Conservation (phyloP, 805 yeast genomes). For the Ogataea saltuana region DNA sequence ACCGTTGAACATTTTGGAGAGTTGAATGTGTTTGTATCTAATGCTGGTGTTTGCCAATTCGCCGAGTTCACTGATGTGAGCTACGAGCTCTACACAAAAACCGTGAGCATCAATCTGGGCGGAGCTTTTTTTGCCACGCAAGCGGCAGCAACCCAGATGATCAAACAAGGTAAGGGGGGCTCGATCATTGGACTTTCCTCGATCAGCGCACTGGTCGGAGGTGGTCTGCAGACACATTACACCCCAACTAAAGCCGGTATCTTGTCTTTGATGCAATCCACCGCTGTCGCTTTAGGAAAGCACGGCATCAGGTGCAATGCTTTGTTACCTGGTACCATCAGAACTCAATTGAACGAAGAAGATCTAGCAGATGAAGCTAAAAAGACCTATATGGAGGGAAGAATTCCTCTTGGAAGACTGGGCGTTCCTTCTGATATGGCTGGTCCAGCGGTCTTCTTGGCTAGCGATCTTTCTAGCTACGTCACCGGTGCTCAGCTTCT, state of each 20-base stretch:
- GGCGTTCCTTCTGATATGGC: constrained; percentile 41
- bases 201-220: constrained; percentile 48
- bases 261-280: constrained; percentile 44
- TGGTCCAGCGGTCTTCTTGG: constrained; percentile 45
- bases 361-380: constrained; percentile 40
- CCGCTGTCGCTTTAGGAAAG: constrained; percentile 45
- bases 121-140: constrained; percentile 48
- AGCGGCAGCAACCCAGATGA: constrained; percentile 48
- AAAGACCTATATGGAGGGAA: constrained; percentile 39
- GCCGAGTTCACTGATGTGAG: constrained; percentile 43
- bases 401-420: constrained; percentile 43
- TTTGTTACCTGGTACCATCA: constrained; percentile 46
- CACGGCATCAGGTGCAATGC: constrained; percentile 48
- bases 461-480: constrained; percentile 39
- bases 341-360: constrained; percentile 44
- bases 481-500: constrained; percentile 45
- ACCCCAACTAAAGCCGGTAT: constrained; percentile 52
- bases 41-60: constrained; percentile 49
- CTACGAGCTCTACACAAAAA: constrained; percentile 37
- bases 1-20: constrained; percentile 42
- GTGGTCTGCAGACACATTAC: constrained; percentile 46
- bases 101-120: constrained; percentile 42
- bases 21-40: constrained; percentile 43
- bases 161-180: constrained; percentile 47
- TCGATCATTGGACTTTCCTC: constrained; percentile 46